Conservation (phyloP, 306 rosid species). For the Cajanus cajan region DNA sequence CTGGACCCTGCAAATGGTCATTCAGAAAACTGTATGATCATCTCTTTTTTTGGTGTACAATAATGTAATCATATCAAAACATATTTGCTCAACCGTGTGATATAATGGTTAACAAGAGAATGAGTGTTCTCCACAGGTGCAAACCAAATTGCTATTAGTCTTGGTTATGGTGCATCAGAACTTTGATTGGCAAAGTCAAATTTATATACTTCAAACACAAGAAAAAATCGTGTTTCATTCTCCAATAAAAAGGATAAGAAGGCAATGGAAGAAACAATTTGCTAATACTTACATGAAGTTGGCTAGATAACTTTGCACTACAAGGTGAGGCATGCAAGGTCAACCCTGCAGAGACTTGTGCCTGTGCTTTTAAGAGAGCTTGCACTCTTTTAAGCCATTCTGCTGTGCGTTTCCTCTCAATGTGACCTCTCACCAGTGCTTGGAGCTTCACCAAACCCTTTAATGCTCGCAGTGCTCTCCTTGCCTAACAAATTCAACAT, state of each 20-base stretch:
- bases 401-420: conserved; percentile 74
- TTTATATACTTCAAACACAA: not conserved
- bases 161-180: not conserved
- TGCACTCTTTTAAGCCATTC: conserved; percentile 72
- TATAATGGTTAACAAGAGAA: not conserved
- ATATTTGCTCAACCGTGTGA: not conserved
- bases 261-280: not conserved
- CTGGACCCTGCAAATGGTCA: conserved; percentile 61
- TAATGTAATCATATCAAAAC: not conserved
- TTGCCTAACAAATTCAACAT: conserved; percentile 52
- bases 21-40: not conserved
- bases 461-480: conserved; percentile 80
- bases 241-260: not conserved
- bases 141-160: not conserved
- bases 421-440: conserved; percentile 85
- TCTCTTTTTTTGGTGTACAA: not conserved
- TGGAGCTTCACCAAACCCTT: conserved; percentile 91
- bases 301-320: conserved; percentile 50
- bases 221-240: not conserved
- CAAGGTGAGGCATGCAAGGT: conserved; percentile 38
- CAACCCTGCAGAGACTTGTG: conserved; percentile 48
- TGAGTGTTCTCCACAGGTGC: not conserved
- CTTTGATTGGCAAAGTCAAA: not conserved
- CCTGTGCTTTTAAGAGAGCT: conserved; percentile 59
- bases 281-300: conserved; percentile 49